Percentiles rank a stretch among this genome's conserved stretches.
Conservation (phyloP, 2,329 filamentous ascomycete genomes). For the Grosmannia penicillata region DNA sequence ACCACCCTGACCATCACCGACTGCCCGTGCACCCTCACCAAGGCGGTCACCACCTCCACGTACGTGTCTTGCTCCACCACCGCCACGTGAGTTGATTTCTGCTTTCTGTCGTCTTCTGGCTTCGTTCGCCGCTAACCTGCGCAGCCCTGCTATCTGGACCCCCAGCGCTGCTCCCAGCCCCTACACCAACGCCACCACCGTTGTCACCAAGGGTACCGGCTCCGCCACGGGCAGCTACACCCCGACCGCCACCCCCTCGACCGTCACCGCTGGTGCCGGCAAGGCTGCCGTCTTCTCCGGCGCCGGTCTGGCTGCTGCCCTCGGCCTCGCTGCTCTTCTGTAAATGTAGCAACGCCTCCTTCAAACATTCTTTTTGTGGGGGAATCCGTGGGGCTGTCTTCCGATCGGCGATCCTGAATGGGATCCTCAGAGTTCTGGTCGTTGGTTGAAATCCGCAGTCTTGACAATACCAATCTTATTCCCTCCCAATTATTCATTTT, state of each 20-base stretch:
- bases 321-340: constrained; percentile 44
- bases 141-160: neutral
- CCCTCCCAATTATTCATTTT: neutral
- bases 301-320: constrained; percentile 43
- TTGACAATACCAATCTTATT: constrained; percentile 5
- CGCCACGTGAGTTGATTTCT: constrained; percentile 14
- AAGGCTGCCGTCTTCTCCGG: constrained; percentile 41
- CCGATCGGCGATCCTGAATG: neutral
- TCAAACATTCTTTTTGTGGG: constrained; percentile 3
- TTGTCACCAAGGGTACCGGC: constrained; percentile 11
- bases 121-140: neutral
- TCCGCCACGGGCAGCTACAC: constrained; percentile 16
- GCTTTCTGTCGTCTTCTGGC: neutral
- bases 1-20: constrained; percentile 50
- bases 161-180: neutral
- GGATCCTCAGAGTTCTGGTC: neutral
- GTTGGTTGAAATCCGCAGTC: constrained; percentile 2
- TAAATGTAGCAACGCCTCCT: constrained; percentile 25
- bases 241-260: constrained; percentile 26
- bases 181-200: constrained; percentile 24
- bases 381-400: constrained; percentile 1
- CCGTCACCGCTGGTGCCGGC: constrained; percentile 40
- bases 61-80: constrained; percentile 35
- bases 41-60: constrained; percentile 38
- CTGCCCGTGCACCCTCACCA: constrained; percentile 53